Evolutionary conservation across 352 stramenopile genomes (phyloP), one percentile per base, ranked within the genome.

Genomic region (Pythium phragmiticola): DNA sequence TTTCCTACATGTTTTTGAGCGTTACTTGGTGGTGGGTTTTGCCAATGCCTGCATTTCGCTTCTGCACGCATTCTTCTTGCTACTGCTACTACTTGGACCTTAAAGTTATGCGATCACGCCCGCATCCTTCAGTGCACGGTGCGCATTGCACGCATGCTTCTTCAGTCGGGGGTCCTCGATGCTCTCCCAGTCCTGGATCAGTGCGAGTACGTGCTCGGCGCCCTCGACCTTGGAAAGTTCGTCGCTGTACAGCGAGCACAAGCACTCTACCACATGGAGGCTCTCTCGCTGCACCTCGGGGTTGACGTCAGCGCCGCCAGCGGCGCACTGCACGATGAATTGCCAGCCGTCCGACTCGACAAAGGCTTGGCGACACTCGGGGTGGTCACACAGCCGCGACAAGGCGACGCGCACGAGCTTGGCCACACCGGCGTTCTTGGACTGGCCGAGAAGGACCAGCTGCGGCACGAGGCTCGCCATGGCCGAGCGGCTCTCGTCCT

Each of bases 221-320:
- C 68, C 84, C 17, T 74, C 67, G 11, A 85, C 78, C 63, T 90
- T 88, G 61, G 84, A 77, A 48, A 93, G 70, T 58, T 95, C 84
- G 49, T 92, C 80, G 45, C 88, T 80, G 65, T 93, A 95, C 67
- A 92, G 63, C 66, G 84, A 78, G 45, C 86, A 93, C 53, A 95
- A 77, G 60, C 75, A 89, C 75, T 92, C 84, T 78, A 95, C 82
- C 65, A 95, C 84, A 74, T 88, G 84, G 63, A 95, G 81, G 75
- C 86, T 93, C 60, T 90, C 84, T 53, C 86, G 82, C 62, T 95
- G 86, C 63, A 92, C 77, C 45, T 95, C 86, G 8, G 82, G 73
- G 26, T 80, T 77, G 21, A 95, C 75, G 54, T 74, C 64, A 7
- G 74, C 68, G 11, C 80, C 84, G 11, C 85, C 85, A 9, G 77